phyloP scores from a whole-genome alignment of 2,329 filamentous ascomycete species.

The Sordariomycetes sp. region DNA sequence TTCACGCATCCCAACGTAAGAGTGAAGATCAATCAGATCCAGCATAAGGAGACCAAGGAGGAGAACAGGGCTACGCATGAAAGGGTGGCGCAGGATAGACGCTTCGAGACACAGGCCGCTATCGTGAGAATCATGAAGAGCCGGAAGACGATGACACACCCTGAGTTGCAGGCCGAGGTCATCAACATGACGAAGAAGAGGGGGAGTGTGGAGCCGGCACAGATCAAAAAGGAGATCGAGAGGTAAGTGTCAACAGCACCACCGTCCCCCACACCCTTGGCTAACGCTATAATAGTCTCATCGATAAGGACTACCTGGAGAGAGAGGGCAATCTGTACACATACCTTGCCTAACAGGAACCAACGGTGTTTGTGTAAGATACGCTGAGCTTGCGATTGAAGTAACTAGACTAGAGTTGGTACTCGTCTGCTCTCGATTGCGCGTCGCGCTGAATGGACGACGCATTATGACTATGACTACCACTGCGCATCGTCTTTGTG shows the following conservation, averaged over 20 bases:
- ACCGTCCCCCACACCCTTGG: neutral
- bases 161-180: conserved; percentile 83
- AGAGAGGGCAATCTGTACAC: conserved; percentile 62
- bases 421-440: too few relatives aligned
- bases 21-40: conserved; percentile 98
- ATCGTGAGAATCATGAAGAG: conserved; percentile 98
- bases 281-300: conserved; percentile 46
- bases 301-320: conserved; percentile 91
- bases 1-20: conserved; percentile 79
- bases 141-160: conserved; percentile 75
- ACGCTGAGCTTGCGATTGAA: too few relatives aligned
- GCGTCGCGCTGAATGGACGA: too few relatives aligned
- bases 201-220: conserved; percentile 73
- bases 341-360: conserved; percentile 66
- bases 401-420: too few relatives aligned
- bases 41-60: conserved; percentile 89
- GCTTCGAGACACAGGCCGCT: conserved; percentile 94
- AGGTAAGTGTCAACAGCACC: conserved; percentile 47
- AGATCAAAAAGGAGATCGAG: conserved; percentile 97
- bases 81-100: conserved; percentile 76
- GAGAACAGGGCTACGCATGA: conserved; percentile 94
- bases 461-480: too few relatives aligned
- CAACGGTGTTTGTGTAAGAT: conserved; percentile 2
- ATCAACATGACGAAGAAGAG: conserved; percentile 83
- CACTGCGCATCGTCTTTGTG: too few relatives aligned